Evolutionary conservation across 176 grass and related monocot genomes (phyloP).

Genomic region (Musa schizocarpa): DNA sequence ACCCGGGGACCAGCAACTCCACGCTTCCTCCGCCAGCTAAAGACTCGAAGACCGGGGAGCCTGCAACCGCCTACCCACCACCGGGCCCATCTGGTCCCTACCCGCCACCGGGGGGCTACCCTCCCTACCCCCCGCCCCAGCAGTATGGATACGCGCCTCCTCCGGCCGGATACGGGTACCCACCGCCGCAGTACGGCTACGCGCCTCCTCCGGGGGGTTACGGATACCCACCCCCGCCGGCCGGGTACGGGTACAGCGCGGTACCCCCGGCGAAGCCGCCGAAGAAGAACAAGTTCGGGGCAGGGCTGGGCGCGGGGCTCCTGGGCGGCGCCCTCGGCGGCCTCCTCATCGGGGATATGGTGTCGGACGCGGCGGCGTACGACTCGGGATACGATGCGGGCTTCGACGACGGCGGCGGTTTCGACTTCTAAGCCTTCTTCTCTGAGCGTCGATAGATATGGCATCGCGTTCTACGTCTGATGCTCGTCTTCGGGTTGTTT

Average conservation of each 20-base stretch:
- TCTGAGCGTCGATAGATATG: background rate
- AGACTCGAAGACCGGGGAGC: background rate
- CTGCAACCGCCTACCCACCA: background rate
- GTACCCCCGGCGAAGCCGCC: background rate
- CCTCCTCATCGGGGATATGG: conserved; percentile 15
- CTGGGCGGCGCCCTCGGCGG: conserved; percentile 5
- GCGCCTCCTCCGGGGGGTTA: conserved; percentile 17
- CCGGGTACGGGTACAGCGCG: conserved; percentile 4
- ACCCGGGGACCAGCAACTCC: background rate
- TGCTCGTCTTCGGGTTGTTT: background rate
- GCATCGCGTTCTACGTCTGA: background rate
- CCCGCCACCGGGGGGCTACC: conserved; percentile 16
- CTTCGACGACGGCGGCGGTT: conserved; percentile 22
- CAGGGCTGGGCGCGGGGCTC: conserved; percentile 2
- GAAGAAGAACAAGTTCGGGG: conserved; percentile 7
- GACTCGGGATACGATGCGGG: conserved; percentile 39
- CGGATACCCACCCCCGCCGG: conserved; percentile 2
- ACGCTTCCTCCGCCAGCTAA: conserved; percentile 18
- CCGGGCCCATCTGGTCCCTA: conserved; percentile 8
- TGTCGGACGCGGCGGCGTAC: background rate
- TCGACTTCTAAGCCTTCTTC: background rate
- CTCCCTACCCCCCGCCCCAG: conserved; percentile 20
- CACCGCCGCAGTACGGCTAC: conserved; percentile 1
- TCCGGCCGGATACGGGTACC: conserved; percentile 13
- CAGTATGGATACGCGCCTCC: background rate